Percentiles rank a stretch among this genome's conserved stretches.
phyloP scores from a whole-genome alignment of 495 filamentous ascomycete species.

The Xylaria telfairii region DNA sequence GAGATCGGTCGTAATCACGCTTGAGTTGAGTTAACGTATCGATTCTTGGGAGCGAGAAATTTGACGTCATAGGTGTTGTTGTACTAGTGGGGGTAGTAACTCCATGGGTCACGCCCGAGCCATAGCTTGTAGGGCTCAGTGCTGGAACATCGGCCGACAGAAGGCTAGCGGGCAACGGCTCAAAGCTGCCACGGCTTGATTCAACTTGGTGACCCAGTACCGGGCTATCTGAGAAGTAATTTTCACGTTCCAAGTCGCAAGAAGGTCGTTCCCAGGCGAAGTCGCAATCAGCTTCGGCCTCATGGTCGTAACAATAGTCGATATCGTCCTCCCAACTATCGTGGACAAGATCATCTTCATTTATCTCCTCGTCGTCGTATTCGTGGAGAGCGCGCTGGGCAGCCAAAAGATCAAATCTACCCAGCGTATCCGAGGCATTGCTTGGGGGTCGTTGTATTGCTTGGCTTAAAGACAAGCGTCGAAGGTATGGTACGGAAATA shows the following conservation, averaged over 20 bases:
- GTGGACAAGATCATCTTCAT: slow-evolving; percentile 46
- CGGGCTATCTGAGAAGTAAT: slow-evolving; percentile 29
- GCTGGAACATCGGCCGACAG: slow-evolving; percentile 51
- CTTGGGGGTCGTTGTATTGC: slow-evolving; percentile 46
- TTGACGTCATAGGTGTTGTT: slow-evolving; percentile 42
- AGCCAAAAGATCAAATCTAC: slow-evolving; percentile 45
- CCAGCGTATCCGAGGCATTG: slow-evolving; percentile 53
- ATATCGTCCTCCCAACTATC: slow-evolving; percentile 92
- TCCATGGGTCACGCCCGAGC: slow-evolving; percentile 46
- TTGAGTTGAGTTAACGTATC: slow-evolving; percentile 36
- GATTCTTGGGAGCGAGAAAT: slow-evolving; percentile 50
- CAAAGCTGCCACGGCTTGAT: slow-evolving; percentile 32
- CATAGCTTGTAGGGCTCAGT: slow-evolving; percentile 53
- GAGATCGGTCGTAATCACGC: slow-evolving; percentile 40
- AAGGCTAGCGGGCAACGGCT: slow-evolving; percentile 42
- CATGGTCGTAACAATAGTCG: slow-evolving; percentile 92
- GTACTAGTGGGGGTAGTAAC: slow-evolving; percentile 47
- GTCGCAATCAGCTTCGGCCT: slow-evolving; percentile 86
- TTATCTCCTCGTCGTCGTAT: slow-evolving; percentile 39
- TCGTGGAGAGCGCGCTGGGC: slow-evolving; percentile 41
- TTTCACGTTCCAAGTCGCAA: slow-evolving; percentile 46
- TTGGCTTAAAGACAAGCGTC: slow-evolving; percentile 42
- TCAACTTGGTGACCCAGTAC: slow-evolving; percentile 37
- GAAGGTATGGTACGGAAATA: slow-evolving; percentile 54
- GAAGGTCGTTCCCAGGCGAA: slow-evolving; percentile 80